phyloP scores from a whole-genome alignment of 495 filamentous ascomycete species.

The Venustampulla echinocandica region DNA sequence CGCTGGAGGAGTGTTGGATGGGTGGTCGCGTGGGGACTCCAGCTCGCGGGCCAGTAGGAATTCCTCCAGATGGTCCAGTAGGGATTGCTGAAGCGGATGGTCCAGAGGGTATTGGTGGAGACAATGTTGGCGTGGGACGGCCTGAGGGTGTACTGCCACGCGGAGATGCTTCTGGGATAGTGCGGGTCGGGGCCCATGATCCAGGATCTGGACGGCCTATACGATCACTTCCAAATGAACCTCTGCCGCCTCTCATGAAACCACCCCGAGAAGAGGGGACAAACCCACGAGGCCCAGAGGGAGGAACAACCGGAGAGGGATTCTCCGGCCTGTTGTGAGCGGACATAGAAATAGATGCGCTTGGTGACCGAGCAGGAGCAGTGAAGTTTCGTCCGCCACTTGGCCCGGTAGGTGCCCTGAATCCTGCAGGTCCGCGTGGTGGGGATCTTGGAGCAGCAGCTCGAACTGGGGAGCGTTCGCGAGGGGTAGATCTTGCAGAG shows the following conservation, averaged over 20 bases:
- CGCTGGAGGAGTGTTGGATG: slow-evolving; percentile 16
- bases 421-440: slow-evolving; percentile 21
- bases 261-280: slow-evolving; percentile 11
- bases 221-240: slow-evolving; percentile 16
- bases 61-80: slow-evolving; percentile 8
- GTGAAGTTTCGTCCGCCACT: slow-evolving; percentile 18
- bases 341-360: slow-evolving; percentile 2
- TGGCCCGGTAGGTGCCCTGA: slow-evolving; percentile 21
- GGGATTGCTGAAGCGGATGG: slow-evolving; percentile 14
- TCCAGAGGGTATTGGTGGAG: slow-evolving; percentile 14
- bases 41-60: slow-evolving; percentile 24
- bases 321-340: slow-evolving; percentile 14
- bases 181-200: slow-evolving; percentile 10
- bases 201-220: slow-evolving; percentile 7
- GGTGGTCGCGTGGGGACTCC: slow-evolving; percentile 16
- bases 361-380: slow-evolving; percentile 7
- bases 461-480: slow-evolving; percentile 16
- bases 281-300: slow-evolving; percentile 23
- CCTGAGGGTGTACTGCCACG: slow-evolving; percentile 1
- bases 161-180: slow-evolving; percentile 1
- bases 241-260: slow-evolving; percentile 14
- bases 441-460: slow-evolving; percentile 18
- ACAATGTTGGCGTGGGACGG: slow-evolving; percentile 9
- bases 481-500: slow-evolving; percentile 6
- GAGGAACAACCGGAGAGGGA: slow-evolving; percentile 10